Base-by-base conservation (phyloP, 1,284 basidiomycete species). In the Heterobasidion irregulare region DNA sequence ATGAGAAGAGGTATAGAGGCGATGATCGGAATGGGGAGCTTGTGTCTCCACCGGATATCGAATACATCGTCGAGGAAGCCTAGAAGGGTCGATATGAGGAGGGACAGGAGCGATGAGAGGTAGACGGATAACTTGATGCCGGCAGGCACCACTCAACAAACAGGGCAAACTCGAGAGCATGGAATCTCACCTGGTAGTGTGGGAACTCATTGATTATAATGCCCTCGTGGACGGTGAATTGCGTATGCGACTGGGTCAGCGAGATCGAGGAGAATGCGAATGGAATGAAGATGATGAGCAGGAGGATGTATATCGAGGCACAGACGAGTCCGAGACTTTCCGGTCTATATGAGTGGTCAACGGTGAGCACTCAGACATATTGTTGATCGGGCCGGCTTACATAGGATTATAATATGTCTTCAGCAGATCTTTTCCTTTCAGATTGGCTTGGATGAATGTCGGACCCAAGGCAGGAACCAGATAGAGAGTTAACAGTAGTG, bases 31-130 rank as follows among this genome's bases (percentile, higher is more conserved):
- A 99, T 97, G 0, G 97, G 97, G 8, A 99, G 72, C 70, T 99
- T 99, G 73, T 98, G 94, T 58, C 97, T 74, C 97, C 97, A 99
- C 10, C 97, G 85, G 61, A 99, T 98, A 68, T 99, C 97, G 64
- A 99, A 99, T 1, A 99, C 82, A 69, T 99, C 97, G 66, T 99
- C 97, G 50, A 98, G 76, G 65, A 99, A 98, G 8, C 97, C 96
- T 2, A 99, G 82, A 59, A 99, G 79, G 0, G 94, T 94, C 0
- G 97, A 95, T 32, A 93, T 92, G 32, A 98, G 73, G 19, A 99
- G 77, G 0, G 92, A 94, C 12, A 99, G 77, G 8, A 99, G 70
- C 1, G 94, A 94, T 0, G 96, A 96, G 15, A 99, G 79, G 70
- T 97, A 99, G 1, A 94, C 84, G 1, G 94, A 84, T 53, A 99